These are phyloP conservation scores for Podochytrium sp. DNA, from an alignment of 192 early-diverging fungal genomes.

Conservation along the genomic window DNA sequence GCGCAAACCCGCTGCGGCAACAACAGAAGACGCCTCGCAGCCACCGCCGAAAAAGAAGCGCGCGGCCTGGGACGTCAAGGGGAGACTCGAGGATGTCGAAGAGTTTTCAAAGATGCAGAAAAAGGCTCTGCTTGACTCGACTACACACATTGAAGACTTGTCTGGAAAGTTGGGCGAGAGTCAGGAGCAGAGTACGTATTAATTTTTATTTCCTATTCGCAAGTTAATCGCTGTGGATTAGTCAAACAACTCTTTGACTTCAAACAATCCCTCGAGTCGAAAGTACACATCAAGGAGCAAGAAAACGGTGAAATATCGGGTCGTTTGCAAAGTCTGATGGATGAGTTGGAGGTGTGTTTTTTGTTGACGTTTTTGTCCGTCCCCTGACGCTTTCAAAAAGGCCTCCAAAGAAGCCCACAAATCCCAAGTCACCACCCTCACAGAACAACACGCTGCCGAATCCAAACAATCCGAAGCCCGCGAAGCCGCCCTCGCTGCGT, in stretches of 20 bases:
- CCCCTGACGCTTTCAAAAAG: constrained; percentile 19
- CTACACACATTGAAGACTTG: constrained; percentile 24
- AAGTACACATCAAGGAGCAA: constrained; percentile 65
- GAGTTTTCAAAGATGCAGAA: constrained; percentile 51
- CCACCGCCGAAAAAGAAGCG: constrained; percentile 63
- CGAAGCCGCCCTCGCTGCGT: constrained; percentile 1
- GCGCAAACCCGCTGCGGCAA: neutral
- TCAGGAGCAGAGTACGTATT: constrained; percentile 31
- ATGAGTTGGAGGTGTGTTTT: constrained; percentile 41
- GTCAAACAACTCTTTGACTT: constrained; percentile 56
- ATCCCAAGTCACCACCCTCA: constrained; percentile 45
- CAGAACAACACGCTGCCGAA: constrained; percentile 21
- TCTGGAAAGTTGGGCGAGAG: constrained; percentile 42
- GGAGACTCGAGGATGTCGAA: constrained; percentile 83
- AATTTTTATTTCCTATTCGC: constrained; percentile 3
- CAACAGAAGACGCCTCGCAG: neutral
- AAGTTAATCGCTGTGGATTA: constrained; percentile 42
- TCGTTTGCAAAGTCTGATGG: constrained; percentile 42
- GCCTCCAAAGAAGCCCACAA: constrained; percentile 42
- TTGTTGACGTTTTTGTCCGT: constrained; percentile 15
- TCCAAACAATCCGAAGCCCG: constrained; percentile 28
- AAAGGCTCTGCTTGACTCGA: neutral
- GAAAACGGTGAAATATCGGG: constrained; percentile 55
- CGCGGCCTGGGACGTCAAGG: constrained; percentile 75
- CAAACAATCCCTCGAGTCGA: constrained; percentile 51